phyloP scores from a whole-genome alignment of 2,329 filamentous ascomycete genomes.

The Tolypocladium tropicale region DNA sequence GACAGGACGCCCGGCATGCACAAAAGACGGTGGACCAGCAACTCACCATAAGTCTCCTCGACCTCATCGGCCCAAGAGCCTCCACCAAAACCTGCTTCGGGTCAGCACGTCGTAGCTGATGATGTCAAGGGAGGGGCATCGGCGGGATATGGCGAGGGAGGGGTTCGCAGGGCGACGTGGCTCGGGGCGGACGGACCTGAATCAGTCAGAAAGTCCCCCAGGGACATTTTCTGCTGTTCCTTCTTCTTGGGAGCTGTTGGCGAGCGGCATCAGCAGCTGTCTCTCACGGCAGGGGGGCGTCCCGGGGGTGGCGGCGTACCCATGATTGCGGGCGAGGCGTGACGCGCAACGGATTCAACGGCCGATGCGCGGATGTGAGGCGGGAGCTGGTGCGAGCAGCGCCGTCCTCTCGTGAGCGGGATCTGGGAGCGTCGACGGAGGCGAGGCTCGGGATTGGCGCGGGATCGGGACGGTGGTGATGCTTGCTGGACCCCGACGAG shows the following conservation, averaged over 20 bases:
- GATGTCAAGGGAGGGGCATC: not conserved
- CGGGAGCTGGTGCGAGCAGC: not conserved
- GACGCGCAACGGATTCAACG: constrained; percentile 34
- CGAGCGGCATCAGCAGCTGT: constrained; percentile 6
- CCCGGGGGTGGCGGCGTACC: constrained; percentile 26
- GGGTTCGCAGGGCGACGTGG: constrained; percentile 12
- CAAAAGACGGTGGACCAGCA: constrained; percentile 3
- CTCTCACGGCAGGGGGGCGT: constrained; percentile 1
- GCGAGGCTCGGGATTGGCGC: constrained; percentile 9
- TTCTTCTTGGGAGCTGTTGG: constrained; percentile 78
- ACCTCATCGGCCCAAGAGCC: constrained; percentile 98
- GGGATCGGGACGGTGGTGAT: constrained; percentile 9
- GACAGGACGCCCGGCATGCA: constrained; percentile 12
- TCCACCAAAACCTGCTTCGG: constrained; percentile 38
- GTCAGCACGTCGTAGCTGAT: constrained; percentile 16
- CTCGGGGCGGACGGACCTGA: constrained; percentile 54
- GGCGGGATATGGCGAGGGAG: constrained; percentile 12
- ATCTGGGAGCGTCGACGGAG: not conserved
- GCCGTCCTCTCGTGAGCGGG: not conserved
- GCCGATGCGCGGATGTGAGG: constrained; percentile 22
- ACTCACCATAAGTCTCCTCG: constrained; percentile 76
- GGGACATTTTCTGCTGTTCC: constrained; percentile 92
- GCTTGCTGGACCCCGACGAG: constrained; percentile 24
- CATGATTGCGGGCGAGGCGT: constrained; percentile 48
- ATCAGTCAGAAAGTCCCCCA: constrained; percentile 91